Percentiles rank a stretch among this genome's conserved stretches.
These are phyloP conservation scores for Cantharellus cinnabarinus DNA, from an alignment of 768 basidiomycete genomes.

Conservation along the genomic window DNA sequence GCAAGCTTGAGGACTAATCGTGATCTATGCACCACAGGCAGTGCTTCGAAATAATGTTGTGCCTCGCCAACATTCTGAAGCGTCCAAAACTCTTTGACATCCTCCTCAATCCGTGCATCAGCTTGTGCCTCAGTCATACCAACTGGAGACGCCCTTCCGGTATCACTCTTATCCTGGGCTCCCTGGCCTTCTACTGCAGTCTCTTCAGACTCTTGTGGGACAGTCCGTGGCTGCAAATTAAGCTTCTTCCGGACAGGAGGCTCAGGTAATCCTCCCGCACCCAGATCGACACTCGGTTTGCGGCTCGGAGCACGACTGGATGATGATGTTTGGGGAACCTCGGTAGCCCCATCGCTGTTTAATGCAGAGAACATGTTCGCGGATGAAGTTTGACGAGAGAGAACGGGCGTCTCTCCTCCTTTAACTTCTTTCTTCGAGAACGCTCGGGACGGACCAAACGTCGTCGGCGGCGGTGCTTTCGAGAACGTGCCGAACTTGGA, in stretches of 20 bases:
- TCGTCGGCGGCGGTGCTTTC: constrained; percentile 33
- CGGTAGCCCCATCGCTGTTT: constrained; percentile 30
- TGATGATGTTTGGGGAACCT: constrained; percentile 14
- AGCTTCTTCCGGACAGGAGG: constrained; percentile 38
- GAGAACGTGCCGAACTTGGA: constrained; percentile 78
- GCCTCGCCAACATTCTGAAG: constrained; percentile 75
- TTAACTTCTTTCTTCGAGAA: constrained; percentile 54
- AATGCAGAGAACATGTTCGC: constrained; percentile 84
- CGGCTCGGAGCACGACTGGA: constrained; percentile 30
- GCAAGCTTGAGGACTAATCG: constrained; percentile 59
- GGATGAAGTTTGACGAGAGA: constrained; percentile 61
- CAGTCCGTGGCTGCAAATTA: constrained; percentile 59
- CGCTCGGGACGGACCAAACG: constrained; percentile 70
- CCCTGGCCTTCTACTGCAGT: constrained; percentile 24
- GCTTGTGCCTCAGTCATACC: constrained; percentile 45
- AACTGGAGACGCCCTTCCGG: constrained; percentile 10
- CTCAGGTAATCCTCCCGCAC: constrained; percentile 26
- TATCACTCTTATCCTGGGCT: background rate
- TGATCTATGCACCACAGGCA: constrained; percentile 43
- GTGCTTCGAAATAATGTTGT: constrained; percentile 59
- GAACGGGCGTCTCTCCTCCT: constrained; percentile 34
- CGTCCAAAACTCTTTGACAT: constrained; percentile 70
- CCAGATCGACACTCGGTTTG: constrained; percentile 32
- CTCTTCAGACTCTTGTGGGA: constrained; percentile 33
- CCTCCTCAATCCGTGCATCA: constrained; percentile 57